Percentiles rank a stretch among this genome's conserved stretches.
Evolutionary conservation across 2,329 filamentous ascomycete genomes (phyloP).

Genomic region (Mycocentrospora acerina): DNA sequence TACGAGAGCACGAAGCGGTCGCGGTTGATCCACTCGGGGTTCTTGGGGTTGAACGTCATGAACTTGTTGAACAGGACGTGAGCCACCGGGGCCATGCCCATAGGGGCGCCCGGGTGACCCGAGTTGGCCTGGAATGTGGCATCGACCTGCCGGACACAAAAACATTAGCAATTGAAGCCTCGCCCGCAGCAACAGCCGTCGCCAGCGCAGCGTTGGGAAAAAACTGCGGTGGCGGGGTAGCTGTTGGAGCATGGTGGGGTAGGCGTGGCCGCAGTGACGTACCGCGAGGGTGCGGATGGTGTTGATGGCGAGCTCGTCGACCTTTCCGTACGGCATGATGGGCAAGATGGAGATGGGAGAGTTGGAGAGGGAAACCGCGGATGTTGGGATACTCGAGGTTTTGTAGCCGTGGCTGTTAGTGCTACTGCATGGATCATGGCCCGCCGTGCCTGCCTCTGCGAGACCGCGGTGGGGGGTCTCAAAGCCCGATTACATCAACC

Average conservation of each 20-base stretch:
- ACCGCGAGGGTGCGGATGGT: slow-evolving; percentile 96
- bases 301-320: slow-evolving; percentile 92
- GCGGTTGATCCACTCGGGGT: slow-evolving; percentile 94
- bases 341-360: slow-evolving; percentile 25
- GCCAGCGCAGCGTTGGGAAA: slow-evolving; percentile 19
- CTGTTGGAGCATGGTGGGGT: slow-evolving; percentile 16
- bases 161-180: slow-evolving; percentile 35
- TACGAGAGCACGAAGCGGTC: slow-evolving; percentile 99
- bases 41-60: slow-evolving; percentile 99
- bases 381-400: slow-evolving; percentile 11
- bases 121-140: slow-evolving; percentile 95
- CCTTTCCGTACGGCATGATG: slow-evolving; percentile 84
- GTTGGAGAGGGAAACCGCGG: slow-evolving; percentile 13
- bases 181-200: slow-evolving; percentile 1
- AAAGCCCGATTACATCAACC: no score
- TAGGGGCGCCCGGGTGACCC: slow-evolving; percentile 96
- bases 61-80: slow-evolving; percentile 99
- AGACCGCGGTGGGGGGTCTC: no score
- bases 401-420: slow-evolving; percentile 12
- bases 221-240: slow-evolving; percentile 29
- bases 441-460: slow-evolving; percentile 1
- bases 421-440: not conserved
- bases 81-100: slow-evolving; percentile 92
- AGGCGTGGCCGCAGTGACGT: slow-evolving; percentile 50
- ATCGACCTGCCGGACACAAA: slow-evolving; percentile 73